Conservation (phyloP, 345 rosid species). For the Raphanus raphanistrum region DNA sequence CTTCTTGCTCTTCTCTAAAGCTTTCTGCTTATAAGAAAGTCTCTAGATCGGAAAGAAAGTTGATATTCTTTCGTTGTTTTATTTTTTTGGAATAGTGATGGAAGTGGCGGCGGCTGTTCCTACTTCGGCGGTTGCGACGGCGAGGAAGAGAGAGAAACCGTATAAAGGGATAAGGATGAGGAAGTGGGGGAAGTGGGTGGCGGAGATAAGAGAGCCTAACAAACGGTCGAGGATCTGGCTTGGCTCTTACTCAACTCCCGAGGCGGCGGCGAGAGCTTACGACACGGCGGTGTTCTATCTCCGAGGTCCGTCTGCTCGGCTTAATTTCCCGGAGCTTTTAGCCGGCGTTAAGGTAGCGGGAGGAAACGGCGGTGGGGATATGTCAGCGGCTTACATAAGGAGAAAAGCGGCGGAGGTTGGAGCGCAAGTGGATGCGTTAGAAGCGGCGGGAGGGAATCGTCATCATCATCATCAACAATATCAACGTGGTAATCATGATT, state of each 20-base stretch:
- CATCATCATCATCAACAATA: constrained; percentile 3
- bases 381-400: constrained; percentile 89
- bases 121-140: constrained; percentile 1
- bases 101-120: constrained; percentile 30
- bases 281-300: constrained; percentile 92
- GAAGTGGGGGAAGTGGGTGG: constrained; percentile 99
- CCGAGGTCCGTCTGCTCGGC: constrained; percentile 88
- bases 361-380: constrained; percentile 41
- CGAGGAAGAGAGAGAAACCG: constrained; percentile 55
- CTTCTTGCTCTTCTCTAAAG: not conserved
- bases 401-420: constrained; percentile 94
- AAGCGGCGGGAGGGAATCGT: constrained; percentile 42
- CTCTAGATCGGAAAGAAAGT: not conserved
- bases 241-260: constrained; percentile 94
- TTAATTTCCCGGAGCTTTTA: constrained; percentile 83
- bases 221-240: constrained; percentile 97
- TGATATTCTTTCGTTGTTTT: not conserved
- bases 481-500: constrained; percentile 29
- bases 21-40: not conserved
- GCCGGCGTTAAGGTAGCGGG: constrained; percentile 47
- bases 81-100: constrained; percentile 37
- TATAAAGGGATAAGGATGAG: constrained; percentile 99
- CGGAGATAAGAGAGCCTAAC: constrained; percentile 96
- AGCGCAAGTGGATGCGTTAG: constrained; percentile 84
- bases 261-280: constrained; percentile 97